These are phyloP conservation scores for Tilletia indica DNA, from an alignment of 1,284 basidiomycete species.

Conservation along the genomic window DNA sequence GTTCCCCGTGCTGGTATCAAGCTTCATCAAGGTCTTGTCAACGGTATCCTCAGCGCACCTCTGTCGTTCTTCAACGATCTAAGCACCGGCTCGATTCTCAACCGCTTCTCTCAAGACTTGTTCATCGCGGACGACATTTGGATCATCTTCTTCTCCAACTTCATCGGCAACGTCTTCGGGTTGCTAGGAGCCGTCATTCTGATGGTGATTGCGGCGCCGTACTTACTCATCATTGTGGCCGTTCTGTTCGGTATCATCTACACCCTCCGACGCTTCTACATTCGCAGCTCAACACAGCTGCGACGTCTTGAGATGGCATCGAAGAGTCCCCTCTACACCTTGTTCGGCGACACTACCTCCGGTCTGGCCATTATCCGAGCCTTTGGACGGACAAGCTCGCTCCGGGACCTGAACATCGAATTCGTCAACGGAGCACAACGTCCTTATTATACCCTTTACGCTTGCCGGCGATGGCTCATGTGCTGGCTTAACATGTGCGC, in stretches of 20 bases:
- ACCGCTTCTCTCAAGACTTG: conserved; percentile 44
- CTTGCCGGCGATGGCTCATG: conserved; percentile 39
- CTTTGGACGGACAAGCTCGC: conserved; percentile 25
- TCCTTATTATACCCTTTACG: conserved; percentile 38
- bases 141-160: conserved; percentile 25
- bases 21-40: conserved; percentile 30
- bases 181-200: conserved; percentile 27
- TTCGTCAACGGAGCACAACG: conserved; percentile 33
- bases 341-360: conserved; percentile 35
- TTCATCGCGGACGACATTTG: conserved; percentile 36
- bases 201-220: conserved; percentile 38
- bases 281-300: conserved; percentile 38
- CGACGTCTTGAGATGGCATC: conserved; percentile 38
- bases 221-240: conserved; percentile 21
- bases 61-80: conserved; percentile 36
- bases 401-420: conserved; percentile 33
- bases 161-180: conserved; percentile 14
- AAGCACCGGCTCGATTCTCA: conserved; percentile 35
- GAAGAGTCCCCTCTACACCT: conserved; percentile 36
- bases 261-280: conserved; percentile 35
- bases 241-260: conserved; percentile 22
- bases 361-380: conserved; percentile 41
- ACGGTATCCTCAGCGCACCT: conserved; percentile 29
- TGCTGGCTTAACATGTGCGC: conserved; percentile 35
- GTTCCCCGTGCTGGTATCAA: conserved; percentile 24